A percentile compares a stretch with the other conserved stretches of the same genome.
Conservation (phyloP, 208 protist genomes). For the Perkinsela sp. region DNA sequence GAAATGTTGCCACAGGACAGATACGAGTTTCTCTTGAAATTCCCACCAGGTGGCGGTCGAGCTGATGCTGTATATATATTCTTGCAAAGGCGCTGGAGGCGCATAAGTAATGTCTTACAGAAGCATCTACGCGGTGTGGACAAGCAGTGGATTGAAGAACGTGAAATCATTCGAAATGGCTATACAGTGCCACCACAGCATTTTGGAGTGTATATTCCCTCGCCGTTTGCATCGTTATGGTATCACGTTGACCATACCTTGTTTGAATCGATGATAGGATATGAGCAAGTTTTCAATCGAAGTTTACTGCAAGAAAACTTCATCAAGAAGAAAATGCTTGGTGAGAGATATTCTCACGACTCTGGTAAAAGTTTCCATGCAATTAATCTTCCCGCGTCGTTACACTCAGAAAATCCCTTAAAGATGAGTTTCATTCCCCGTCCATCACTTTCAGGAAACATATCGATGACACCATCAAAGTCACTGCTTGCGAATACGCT, state of each 20-base stretch:
- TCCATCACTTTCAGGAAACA: no score
- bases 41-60: background rate
- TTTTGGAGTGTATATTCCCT: background rate
- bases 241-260: background rate
- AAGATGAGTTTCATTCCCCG: no score
- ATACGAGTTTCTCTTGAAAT: background rate
- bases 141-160: background rate
- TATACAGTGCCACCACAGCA: background rate
- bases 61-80: background rate
- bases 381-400: no score
- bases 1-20: background rate
- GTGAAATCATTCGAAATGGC: background rate
- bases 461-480: no score
- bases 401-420: no score
- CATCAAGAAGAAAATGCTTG: no score
- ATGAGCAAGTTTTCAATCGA: background rate
- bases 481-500: no score
- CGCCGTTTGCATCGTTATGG: background rate
- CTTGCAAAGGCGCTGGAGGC: background rate
- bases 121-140: background rate
- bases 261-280: background rate
- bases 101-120: background rate
- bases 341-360: no score
- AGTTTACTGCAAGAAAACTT: background rate
- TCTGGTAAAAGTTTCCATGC: no score